Evolutionary conservation across 192 early-diverging fungal genomes (phyloP), one percentile per base, ranked within the genome.

Genomic region (Coemansia sp.): DNA sequence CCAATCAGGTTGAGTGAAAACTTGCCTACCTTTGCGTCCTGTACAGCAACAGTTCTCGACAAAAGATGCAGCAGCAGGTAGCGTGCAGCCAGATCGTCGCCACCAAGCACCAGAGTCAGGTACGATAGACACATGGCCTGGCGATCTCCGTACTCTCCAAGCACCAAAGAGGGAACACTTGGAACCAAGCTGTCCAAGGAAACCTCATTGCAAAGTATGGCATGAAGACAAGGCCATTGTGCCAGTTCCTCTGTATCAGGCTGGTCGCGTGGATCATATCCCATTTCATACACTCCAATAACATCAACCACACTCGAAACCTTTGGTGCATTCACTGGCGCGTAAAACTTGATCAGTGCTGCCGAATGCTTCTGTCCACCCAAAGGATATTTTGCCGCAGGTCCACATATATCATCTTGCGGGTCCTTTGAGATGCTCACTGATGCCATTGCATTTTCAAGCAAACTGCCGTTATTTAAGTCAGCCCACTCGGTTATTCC

Each of bases 61-160:
- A 88, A 61, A 25, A 86, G 58, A 45, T 88, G 84, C 7, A 90
- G 71, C 24, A 88, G 59, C 15, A 88, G 75, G 29, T 81, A 83
- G 50, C 86, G 84, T 3, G 86, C 85, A 20, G 80, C 84, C 55
- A 88, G 52, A 9, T 58, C 44, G 67, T 88, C 88, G 14, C 79
- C 83, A 18, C 72, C 67, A 27, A 90, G 71, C 11, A 75, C 76
- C 3, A 71, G 38, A 6, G 81, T 55, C 60, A 90, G 80, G 53
- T 88, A 80, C 3, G 38, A 9, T 32, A 70, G 22, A 15, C 51
- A 50, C 53, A 72, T 58, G 30, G 37, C 48, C 19, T 50, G 69
- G 8, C 55, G 56, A 14, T 28, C 50, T n/a, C 20, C 10, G 24
- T 58, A 54, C n/a, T 57, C 60, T 2, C 32, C 34, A n/a, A 44